These are phyloP conservation scores for Talaromyces sp. DNA, from an alignment of 2,329 filamentous ascomycete genomes.

Conservation along the genomic window DNA sequence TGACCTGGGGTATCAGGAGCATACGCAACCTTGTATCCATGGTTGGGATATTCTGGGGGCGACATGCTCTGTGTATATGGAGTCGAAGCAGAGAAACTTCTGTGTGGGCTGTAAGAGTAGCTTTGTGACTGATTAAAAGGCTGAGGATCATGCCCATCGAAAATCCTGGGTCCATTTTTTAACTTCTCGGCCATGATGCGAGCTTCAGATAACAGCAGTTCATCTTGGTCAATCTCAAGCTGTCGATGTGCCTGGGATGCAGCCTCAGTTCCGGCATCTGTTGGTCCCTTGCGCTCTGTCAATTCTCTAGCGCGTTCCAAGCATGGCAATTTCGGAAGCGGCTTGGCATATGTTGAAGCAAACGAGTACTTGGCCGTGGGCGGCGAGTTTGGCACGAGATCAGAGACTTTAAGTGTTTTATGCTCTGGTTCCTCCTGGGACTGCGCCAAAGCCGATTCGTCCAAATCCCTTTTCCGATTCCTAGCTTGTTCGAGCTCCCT, in stretches of 20 bases:
- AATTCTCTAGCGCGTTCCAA: slow-evolving; percentile 27
- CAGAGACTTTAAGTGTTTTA: slow-evolving; percentile 30
- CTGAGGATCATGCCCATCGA: slow-evolving; percentile 21
- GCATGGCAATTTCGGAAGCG: slow-evolving; percentile 39
- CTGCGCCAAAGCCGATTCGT: slow-evolving; percentile 28
- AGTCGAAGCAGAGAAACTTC: slow-evolving; percentile 28
- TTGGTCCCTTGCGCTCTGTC: slow-evolving; percentile 26
- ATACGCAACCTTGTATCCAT: slow-evolving; percentile 46
- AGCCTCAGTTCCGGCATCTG: slow-evolving; percentile 19
- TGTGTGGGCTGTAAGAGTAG: slow-evolving; percentile 31
- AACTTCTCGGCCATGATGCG: slow-evolving; percentile 46
- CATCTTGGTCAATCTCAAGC: slow-evolving; percentile 43
- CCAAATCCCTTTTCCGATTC: slow-evolving; percentile 33
- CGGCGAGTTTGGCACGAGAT: slow-evolving; percentile 16
- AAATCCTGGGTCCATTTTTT: slow-evolving; percentile 38
- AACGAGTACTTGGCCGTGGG: slow-evolving; percentile 23
- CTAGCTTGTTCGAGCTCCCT: background rate
- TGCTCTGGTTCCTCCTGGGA: slow-evolving; percentile 16
- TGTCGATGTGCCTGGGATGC: slow-evolving; percentile 19
- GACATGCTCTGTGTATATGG: slow-evolving; percentile 32
- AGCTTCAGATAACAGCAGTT: slow-evolving; percentile 44
- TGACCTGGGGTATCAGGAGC: slow-evolving; percentile 42
- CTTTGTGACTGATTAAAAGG: slow-evolving; percentile 23
- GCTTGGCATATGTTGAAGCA: slow-evolving; percentile 35
- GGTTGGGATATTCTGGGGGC: slow-evolving; percentile 31